Evolutionary conservation across 768 basidiomycete species (phyloP).

Genomic region (Cystofilobasidium capitatum): DNA sequence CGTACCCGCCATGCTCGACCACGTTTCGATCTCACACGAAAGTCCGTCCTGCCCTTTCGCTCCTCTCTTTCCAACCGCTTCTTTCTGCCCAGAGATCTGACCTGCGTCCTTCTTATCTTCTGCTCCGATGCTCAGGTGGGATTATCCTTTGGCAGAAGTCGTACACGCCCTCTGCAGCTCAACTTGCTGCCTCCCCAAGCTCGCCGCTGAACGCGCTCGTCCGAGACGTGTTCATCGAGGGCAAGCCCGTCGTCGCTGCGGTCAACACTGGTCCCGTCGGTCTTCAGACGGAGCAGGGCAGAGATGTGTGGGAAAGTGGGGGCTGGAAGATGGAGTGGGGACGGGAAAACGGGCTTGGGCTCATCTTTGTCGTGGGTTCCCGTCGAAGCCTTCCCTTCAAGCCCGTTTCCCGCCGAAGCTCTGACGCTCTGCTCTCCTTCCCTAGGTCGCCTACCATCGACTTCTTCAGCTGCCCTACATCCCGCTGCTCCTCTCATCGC

Average conservation of each 20-base stretch:
- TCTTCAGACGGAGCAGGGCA: constrained; percentile 55
- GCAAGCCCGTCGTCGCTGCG: constrained; percentile 48
- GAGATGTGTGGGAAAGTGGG: constrained; percentile 12
- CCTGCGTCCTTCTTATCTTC: background rate
- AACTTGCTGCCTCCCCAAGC: constrained; percentile 10
- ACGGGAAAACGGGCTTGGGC: constrained; percentile 66
- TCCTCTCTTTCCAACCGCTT: background rate
- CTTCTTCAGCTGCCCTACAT: constrained; percentile 24
- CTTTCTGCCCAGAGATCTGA: constrained; percentile 12
- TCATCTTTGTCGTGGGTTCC: constrained; percentile 82
- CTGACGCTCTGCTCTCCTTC: background rate
- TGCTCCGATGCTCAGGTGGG: constrained; percentile 3
- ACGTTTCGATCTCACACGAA: constrained; percentile 91
- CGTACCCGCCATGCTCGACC: constrained; percentile 91
- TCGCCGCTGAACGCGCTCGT: constrained; percentile 83
- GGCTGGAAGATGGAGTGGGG: constrained; percentile 28
- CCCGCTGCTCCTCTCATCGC: constrained; percentile 13
- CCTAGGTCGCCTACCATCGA: constrained; percentile 24
- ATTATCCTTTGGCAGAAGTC: constrained; percentile 24
- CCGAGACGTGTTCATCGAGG: constrained; percentile 83
- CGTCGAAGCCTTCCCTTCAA: background rate
- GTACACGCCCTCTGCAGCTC: constrained; percentile 15
- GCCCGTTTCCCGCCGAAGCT: background rate
- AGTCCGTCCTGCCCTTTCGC: constrained; percentile 43
- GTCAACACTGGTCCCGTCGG: constrained; percentile 50